These are phyloP conservation scores for Eudorina sp. DNA, from an alignment of 139 green algal genomes.

Conservation along the genomic window DNA sequence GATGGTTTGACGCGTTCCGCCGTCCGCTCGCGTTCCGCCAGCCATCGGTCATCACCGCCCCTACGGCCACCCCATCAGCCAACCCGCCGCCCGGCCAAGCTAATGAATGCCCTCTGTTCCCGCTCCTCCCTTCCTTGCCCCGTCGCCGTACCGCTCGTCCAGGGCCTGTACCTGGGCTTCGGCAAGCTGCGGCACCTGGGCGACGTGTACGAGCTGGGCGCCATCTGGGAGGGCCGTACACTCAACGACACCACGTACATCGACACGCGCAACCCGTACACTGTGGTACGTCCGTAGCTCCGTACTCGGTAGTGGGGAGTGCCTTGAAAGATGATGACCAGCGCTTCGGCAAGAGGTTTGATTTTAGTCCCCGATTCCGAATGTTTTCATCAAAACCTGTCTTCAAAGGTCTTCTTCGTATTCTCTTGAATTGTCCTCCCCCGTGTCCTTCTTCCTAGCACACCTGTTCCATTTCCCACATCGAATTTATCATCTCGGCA, in stretches of 20 bases:
- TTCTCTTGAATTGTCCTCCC: too few species aligned
- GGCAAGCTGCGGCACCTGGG: conserved; percentile 53
- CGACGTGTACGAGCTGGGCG: conserved; percentile 45
- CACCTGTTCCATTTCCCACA: too few species aligned
- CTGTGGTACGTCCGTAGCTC: conserved; percentile 11
- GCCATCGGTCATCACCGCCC: too few species aligned
- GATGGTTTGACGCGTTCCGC: too few species aligned
- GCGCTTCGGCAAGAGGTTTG: too few species aligned
- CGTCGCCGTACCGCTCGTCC: background rate
- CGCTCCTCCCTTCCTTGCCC: background rate
- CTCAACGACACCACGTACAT: conserved; percentile 40
- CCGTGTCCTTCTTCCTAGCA: too few species aligned
- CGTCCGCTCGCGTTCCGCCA: too few species aligned
- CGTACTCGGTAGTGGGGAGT: background rate
- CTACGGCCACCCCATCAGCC: too few species aligned
- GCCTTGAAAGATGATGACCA: background rate
- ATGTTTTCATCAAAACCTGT: too few species aligned
- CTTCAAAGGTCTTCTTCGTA: too few species aligned
- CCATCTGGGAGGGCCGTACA: conserved; percentile 46
- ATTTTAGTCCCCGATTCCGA: too few species aligned
- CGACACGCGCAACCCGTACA: conserved; percentile 40
- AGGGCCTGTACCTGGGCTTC: conserved; percentile 66
- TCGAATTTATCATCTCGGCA: too few species aligned
- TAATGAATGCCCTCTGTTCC: background rate
- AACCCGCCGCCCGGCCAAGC: background rate